A percentile compares a stretch with the other conserved stretches of the same genome.
Conservation (phyloP, 2,329 filamentous ascomycete genomes). For the Monosporascus cannonballus region DNA sequence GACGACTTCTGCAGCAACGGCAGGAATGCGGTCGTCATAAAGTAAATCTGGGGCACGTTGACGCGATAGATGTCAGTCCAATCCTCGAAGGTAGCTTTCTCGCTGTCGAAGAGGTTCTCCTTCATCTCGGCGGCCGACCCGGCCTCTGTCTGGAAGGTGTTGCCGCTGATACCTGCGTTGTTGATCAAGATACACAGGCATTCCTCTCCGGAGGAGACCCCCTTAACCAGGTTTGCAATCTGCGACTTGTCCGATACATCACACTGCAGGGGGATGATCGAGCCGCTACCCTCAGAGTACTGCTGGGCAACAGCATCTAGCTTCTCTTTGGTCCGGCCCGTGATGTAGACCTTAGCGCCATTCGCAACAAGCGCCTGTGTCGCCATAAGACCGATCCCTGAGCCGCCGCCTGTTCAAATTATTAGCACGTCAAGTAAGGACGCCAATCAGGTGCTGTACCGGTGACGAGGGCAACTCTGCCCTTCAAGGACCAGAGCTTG, state of each 20-base stretch:
- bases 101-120: constrained; percentile 61
- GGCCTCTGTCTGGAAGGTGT: constrained; percentile 46
- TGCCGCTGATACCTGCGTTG: constrained; percentile 60
- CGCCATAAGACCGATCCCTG: constrained; percentile 65
- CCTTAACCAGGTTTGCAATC: constrained; percentile 49
- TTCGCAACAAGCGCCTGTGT: constrained; percentile 61
- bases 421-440: neutral
- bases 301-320: constrained; percentile 53
- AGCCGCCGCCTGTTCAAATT: constrained; percentile 38
- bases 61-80: constrained; percentile 70
- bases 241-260: constrained; percentile 59
- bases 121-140: constrained; percentile 46
- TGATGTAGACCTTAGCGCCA: constrained; percentile 65
- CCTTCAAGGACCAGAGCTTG: constrained; percentile 35
- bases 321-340: constrained; percentile 57
- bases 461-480: constrained; percentile 39
- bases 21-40: constrained; percentile 56
- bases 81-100: constrained; percentile 52
- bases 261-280: constrained; percentile 54
- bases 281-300: constrained; percentile 46
- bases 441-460: constrained; percentile 21
- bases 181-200: constrained; percentile 62
- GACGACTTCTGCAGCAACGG: constrained; percentile 52
- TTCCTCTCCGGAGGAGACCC: constrained; percentile 48
- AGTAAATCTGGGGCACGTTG: constrained; percentile 67